phyloP scores from a whole-genome alignment of 2,329 filamentous ascomycete genomes.

The Colletotrichum filicis region DNA sequence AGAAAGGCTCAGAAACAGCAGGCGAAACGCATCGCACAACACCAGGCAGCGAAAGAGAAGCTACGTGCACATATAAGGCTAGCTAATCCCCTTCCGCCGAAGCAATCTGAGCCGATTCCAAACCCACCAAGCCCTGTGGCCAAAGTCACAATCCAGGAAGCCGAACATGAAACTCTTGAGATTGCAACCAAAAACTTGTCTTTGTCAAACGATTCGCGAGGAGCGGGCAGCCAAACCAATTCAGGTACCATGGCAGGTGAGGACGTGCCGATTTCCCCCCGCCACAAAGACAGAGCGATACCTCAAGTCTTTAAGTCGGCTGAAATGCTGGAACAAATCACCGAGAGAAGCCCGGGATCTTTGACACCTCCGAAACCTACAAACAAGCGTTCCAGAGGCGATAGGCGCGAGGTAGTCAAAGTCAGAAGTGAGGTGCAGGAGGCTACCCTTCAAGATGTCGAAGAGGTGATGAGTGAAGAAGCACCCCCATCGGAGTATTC shows the following conservation, averaged over 20 bases:
- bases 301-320: neutral
- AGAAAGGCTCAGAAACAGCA: constrained; percentile 43
- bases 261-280: neutral
- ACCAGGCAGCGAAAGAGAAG: constrained; percentile 48
- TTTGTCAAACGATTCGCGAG: neutral
- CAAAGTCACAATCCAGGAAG: constrained; percentile 38
- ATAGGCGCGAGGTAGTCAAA: constrained; percentile 7
- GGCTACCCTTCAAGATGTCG: constrained; percentile 33
- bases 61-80: neutral
- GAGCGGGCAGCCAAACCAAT: neutral
- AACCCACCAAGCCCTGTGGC: constrained; percentile 45
- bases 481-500: neutral
- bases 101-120: constrained; percentile 37
- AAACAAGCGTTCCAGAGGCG: neutral
- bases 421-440: constrained; percentile 37
- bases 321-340: neutral
- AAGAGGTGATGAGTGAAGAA: constrained; percentile 29
- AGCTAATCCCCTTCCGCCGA: neutral
- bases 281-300: neutral
- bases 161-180: neutral
- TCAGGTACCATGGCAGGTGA: neutral
- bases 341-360: neutral
- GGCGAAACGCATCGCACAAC: constrained; percentile 47
- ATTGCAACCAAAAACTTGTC: neutral
- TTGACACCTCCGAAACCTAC: neutral